Base-by-base conservation (phyloP, 257 asterid species). In the Rhazya stricta region DNA sequence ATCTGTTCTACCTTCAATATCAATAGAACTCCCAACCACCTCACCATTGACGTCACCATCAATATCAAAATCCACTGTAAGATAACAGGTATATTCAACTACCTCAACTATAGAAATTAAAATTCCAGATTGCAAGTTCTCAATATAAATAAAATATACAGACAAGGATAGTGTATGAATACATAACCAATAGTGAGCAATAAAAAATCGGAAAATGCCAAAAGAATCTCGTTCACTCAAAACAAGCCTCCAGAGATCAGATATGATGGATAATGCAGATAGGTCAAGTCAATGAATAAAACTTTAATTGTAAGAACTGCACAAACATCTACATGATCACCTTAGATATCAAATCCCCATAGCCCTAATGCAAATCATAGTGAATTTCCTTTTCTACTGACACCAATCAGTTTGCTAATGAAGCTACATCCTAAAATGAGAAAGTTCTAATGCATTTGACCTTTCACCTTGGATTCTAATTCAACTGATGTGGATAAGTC, bases 31-130 rank as follows among this genome's bases (percentile, higher is more conserved):
- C 74, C 93, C 97, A 46, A 92, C 90, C 69, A 87, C 88, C 83
- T 89, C 97, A 7, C 89, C 92, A 62, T 90, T 85, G 78, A 87
- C 75, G 77, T 86, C 92, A 83, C 84, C 89, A 77, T 89, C 96
- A 74, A 91, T 87, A 84, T 85, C 96, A 88, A 85, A 92, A 82
- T 94, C 99, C 99, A 94, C 79, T 83, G 77, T 72, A 75, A 79
- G 72, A 56, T 34, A 71, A 75, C 51, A 75, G 10, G 2, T 5
- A 66, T 18, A n/a, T 66, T 36, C 42, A 37, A 16, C 37, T 65
- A 65, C 23, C 46, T 65, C 29, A 65, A 37, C 25, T 39, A 39
- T 21, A 37, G 70, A 36, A 65, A 37, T 37, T 37, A 37, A 66
- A 37, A 8, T 37, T 21, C 48, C 46, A 66, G 0, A 43, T 21